Evolutionary conservation across 345 rosid genomes (phyloP).

Genomic region (Clausena lansium): DNA sequence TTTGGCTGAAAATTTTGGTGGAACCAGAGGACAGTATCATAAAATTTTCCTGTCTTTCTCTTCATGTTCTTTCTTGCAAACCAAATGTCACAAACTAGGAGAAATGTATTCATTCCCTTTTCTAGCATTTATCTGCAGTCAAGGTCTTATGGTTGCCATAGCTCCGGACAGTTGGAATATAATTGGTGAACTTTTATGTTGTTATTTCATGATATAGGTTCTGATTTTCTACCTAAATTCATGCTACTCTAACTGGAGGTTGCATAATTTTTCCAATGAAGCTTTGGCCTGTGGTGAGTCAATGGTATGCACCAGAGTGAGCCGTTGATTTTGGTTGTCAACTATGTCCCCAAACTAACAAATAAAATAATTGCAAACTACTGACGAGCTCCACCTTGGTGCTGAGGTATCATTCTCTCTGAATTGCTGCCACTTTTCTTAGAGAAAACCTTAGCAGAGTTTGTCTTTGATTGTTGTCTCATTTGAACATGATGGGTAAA

Average conservation of each 20-base stretch:
- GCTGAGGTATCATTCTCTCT: not conserved
- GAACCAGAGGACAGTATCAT: not conserved
- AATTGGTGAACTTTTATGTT: not conserved
- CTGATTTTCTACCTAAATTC: not conserved
- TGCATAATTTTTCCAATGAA: not conserved
- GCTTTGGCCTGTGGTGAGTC: not conserved
- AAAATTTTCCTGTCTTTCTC: not conserved
- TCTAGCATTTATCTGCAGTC: not conserved
- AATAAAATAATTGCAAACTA: not conserved
- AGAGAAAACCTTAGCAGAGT: not conserved
- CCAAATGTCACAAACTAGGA: not conserved
- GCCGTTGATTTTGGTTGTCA: not conserved
- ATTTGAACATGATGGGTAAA: not conserved
- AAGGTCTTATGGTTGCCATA: not conserved
- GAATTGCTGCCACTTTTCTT: not conserved
- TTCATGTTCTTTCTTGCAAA: not conserved
- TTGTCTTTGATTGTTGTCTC: not conserved
- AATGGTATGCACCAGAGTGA: not conserved
- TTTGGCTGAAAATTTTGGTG: not conserved
- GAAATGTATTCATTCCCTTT: not conserved
- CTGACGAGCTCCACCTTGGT: not conserved
- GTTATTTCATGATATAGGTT: not conserved
- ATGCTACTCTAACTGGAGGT: not conserved
- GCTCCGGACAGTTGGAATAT: not conserved
- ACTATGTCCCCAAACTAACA: not conserved